Percentiles rank a stretch among this genome's conserved stretches.
These are phyloP conservation scores for Diaporthe humulicola DNA, from an alignment of 2,329 filamentous ascomycete genomes.

Conservation along the genomic window DNA sequence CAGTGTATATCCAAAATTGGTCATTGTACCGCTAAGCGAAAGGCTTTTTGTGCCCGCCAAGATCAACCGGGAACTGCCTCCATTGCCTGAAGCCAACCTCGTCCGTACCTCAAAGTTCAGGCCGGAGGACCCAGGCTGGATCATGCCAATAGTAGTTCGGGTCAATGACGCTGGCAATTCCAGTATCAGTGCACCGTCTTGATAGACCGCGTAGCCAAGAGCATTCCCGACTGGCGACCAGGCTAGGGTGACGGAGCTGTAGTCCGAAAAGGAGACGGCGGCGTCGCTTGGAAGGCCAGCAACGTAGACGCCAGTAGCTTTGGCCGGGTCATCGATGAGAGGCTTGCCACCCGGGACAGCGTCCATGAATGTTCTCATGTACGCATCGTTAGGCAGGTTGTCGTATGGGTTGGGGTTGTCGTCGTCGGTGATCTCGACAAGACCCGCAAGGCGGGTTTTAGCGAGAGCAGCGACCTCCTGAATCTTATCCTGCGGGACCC, in stretches of 20 bases:
- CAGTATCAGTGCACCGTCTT: too few relatives aligned
- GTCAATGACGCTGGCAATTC: neutral
- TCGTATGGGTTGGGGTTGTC: neutral
- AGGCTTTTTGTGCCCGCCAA: neutral
- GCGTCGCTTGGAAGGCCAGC: neutral
- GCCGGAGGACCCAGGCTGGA: too few relatives aligned
- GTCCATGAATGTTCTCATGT: neutral
- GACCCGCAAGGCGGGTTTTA: neutral
- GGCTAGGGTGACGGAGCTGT: neutral
- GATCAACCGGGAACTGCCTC: neutral
- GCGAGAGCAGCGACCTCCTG: neutral
- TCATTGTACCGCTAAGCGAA: neutral
- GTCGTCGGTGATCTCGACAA: neutral
- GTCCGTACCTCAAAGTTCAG: neutral
- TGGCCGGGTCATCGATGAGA: neutral
- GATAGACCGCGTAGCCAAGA: neutral
- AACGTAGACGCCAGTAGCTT: neutral
- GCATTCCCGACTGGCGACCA: neutral
- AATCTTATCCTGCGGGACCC: neutral
- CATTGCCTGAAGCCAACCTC: neutral
- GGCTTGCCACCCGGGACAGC: neutral
- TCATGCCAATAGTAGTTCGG: too few relatives aligned
- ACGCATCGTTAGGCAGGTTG: neutral
- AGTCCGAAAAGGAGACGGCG: neutral
- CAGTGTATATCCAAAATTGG: neutral